These are phyloP conservation scores for Betula pendula DNA, from an alignment of 306 rosid species.

Conservation along the genomic window DNA sequence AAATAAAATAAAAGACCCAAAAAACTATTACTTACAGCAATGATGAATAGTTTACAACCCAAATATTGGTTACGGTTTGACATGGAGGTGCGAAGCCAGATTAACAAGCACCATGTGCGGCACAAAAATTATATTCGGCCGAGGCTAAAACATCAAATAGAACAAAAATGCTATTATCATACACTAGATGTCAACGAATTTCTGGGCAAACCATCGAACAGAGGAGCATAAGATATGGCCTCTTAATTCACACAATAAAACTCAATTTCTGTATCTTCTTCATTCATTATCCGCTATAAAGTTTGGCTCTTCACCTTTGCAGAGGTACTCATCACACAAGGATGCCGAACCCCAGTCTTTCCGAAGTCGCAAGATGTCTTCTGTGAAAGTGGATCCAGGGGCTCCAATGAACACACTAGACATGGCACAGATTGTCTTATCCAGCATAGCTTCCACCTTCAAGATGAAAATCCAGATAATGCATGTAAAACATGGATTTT, in stretches of 20 bases:
- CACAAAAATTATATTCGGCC: constrained; percentile 24
- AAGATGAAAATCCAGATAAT: constrained; percentile 21
- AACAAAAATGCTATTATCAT: constrained; percentile 39
- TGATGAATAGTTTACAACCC: not conserved
- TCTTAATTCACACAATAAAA: constrained; percentile 22
- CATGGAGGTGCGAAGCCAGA: not conserved
- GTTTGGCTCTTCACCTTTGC: constrained; percentile 90
- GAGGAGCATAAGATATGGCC: constrained; percentile 13
- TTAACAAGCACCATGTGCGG: not conserved
- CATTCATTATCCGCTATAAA: constrained; percentile 77
- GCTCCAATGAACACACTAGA: constrained; percentile 90
- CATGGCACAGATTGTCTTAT: constrained; percentile 97
- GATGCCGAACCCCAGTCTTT: constrained; percentile 92
- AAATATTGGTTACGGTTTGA: not conserved
- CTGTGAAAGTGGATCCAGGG: constrained; percentile 93
- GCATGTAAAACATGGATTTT: constrained; percentile 20
- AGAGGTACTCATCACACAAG: constrained; percentile 84
- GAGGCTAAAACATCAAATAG: constrained; percentile 29
- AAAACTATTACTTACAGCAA: not conserved
- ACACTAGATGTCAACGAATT: constrained; percentile 36
- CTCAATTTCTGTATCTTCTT: constrained; percentile 16
- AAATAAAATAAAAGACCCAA: not conserved
- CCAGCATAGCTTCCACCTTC: constrained; percentile 98
- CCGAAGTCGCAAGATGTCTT: constrained; percentile 86
- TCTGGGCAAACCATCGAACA: constrained; percentile 19